Percentiles rank a stretch among this genome's conserved stretches.
These are phyloP conservation scores for Aspergillus felis DNA, from an alignment of 2,329 filamentous ascomycete genomes.

Conservation along the genomic window DNA sequence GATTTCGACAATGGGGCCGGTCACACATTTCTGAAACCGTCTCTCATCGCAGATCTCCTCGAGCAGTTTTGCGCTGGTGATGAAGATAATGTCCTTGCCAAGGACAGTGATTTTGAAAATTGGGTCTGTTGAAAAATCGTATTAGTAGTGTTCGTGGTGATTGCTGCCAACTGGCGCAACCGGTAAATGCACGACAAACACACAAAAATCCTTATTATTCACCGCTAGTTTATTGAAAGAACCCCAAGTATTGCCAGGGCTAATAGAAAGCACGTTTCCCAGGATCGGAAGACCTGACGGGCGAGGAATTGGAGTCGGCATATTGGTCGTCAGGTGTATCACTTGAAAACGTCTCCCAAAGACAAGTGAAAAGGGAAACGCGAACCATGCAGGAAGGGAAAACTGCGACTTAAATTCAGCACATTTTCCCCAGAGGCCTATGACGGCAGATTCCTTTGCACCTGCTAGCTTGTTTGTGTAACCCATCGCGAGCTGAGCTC, in stretches of 20 bases:
- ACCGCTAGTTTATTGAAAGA: conserved; percentile 49
- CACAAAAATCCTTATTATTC: conserved; percentile 39
- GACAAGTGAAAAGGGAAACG: background rate
- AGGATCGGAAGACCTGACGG: conserved; percentile 50
- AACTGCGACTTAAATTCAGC: background rate
- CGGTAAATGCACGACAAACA: conserved; percentile 8
- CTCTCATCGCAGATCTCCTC: conserved; percentile 65
- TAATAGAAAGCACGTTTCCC: conserved; percentile 51
- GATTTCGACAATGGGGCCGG: conserved; percentile 53
- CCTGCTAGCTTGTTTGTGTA: background rate
- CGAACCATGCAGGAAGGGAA: background rate
- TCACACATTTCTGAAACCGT: conserved; percentile 53
- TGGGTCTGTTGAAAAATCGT: conserved; percentile 41
- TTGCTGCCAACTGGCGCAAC: background rate
- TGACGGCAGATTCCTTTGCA: background rate
- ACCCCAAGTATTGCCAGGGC: conserved; percentile 48
- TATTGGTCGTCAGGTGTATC: conserved; percentile 12
- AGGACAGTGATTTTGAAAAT: conserved; percentile 57
- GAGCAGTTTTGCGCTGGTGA: conserved; percentile 53
- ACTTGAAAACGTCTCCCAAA: background rate
- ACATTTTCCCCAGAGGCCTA: too few relatives aligned
- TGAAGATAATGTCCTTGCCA: conserved; percentile 46
- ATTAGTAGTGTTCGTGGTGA: background rate
- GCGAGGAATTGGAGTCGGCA: conserved; percentile 49
- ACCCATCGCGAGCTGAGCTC: conserved; percentile 3